phyloP scores from a whole-genome alignment of 148 eudicot genomes.

The Vaccinium corymbosum region DNA sequence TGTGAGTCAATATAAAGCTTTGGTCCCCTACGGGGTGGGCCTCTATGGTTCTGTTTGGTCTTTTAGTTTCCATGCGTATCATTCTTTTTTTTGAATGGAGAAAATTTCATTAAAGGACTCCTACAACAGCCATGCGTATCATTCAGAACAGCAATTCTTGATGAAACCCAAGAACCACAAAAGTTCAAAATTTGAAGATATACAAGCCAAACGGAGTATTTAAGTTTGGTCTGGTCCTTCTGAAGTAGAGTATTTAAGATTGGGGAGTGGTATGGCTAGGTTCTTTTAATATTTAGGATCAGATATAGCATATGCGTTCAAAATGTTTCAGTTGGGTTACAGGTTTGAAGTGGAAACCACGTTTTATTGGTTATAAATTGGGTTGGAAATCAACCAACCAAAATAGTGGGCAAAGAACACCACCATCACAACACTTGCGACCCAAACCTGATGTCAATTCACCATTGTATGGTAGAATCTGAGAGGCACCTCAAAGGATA shows the following conservation, averaged over 20 bases:
- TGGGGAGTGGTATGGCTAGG: background rate
- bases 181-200: background rate
- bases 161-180: background rate
- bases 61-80: background rate
- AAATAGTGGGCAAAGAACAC: background rate
- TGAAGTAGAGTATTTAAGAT: background rate
- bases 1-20: background rate
- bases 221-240: background rate
- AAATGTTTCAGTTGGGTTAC: background rate
- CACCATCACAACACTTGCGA: background rate
- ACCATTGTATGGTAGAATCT: background rate
- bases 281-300: background rate
- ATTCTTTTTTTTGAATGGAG: no score
- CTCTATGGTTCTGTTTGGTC: background rate
- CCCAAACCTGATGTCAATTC: background rate
- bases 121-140: no score
- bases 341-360: background rate
- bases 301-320: background rate
- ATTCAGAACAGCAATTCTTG: no score
- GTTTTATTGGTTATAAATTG: background rate
- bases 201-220: background rate
- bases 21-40: background rate
- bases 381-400: slow-evolving; percentile 3
- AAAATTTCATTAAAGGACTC: no score
- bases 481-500: background rate